These are phyloP conservation scores for Mycena pura DNA, from an alignment of 768 basidiomycete species.

Conservation along the genomic window DNA sequence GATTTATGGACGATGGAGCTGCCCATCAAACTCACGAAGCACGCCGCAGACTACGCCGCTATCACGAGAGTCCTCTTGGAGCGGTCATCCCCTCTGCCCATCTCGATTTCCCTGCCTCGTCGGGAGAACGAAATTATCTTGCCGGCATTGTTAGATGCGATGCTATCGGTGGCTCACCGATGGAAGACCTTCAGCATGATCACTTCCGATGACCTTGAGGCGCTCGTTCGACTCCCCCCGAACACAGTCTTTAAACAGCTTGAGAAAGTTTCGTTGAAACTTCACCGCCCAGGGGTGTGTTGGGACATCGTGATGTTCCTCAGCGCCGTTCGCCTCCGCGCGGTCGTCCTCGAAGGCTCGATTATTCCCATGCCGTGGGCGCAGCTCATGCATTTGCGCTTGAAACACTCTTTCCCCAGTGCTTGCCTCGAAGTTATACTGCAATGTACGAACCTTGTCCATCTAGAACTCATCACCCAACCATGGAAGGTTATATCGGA, in stretches of 20 bases:
- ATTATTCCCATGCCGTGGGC: conserved; percentile 9
- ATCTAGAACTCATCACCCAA: neutral
- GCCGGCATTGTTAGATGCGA: neutral
- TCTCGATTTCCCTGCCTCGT: neutral
- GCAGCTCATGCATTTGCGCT: conserved; percentile 5
- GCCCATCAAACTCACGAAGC: neutral
- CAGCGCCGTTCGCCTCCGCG: neutral
- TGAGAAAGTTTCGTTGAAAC: neutral
- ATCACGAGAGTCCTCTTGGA: neutral
- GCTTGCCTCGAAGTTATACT: neutral
- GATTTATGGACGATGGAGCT: neutral
- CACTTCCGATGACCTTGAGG: too few species aligned
- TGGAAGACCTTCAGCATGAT: neutral
- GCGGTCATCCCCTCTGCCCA: conserved; percentile 9
- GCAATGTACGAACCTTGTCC: conserved; percentile 8
- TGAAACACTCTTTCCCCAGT: neutral
- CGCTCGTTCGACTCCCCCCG: neutral
- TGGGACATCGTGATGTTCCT: neutral
- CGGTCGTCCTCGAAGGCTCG: neutral
- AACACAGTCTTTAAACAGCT: neutral
- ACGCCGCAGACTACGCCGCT: neutral
- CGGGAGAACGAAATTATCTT: neutral
- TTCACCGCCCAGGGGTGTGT: neutral
- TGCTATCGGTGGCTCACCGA: neutral
- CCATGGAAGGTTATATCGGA: too few species aligned